Evolutionary conservation across 116 monocot species (phyloP).

Genomic region (Papilionanthe hybrid): DNA sequence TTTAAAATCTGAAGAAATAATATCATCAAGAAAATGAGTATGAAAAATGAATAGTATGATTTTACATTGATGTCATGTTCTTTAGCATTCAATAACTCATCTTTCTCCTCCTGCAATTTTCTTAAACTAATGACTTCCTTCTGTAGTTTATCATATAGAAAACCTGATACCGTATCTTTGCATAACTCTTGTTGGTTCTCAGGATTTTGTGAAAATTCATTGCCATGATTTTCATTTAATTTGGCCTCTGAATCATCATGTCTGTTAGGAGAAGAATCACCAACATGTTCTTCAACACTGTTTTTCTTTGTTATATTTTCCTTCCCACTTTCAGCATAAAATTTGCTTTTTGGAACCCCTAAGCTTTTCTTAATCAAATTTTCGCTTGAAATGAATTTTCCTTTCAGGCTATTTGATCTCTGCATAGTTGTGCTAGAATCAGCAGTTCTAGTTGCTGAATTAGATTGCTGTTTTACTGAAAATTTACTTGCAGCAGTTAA

Average conservation of each 20-base stretch:
- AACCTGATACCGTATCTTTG: slow-evolving; percentile 38
- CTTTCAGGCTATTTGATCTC: slow-evolving; percentile 10
- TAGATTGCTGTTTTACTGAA: slow-evolving; percentile 8
- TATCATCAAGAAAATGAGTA: not conserved
- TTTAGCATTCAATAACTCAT: slow-evolving; percentile 18
- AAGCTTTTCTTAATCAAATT: slow-evolving; percentile 27
- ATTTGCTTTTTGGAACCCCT: slow-evolving; percentile 27
- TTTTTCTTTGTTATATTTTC: slow-evolving; percentile 22
- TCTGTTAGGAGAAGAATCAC: slow-evolving; percentile 6
- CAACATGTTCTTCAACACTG: not conserved
- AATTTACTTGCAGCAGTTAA: slow-evolving; percentile 7
- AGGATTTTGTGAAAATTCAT: slow-evolving; percentile 5
- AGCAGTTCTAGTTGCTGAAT: slow-evolving; percentile 3
- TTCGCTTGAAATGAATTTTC: slow-evolving; percentile 14
- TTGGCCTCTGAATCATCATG: slow-evolving; percentile 6
- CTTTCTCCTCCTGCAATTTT: slow-evolving; percentile 35
- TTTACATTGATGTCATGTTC: slow-evolving; percentile 45
- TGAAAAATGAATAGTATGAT: not conserved
- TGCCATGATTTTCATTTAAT: not conserved
- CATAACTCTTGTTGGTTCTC: slow-evolving; percentile 1
- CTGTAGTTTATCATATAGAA: slow-evolving; percentile 44
- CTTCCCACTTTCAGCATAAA: slow-evolving; percentile 31
- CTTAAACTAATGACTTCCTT: slow-evolving; percentile 35
- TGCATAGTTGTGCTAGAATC: slow-evolving; percentile 7
- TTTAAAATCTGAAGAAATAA: not conserved